Evolutionary conservation across 1,139 yeast genomes (phyloP).

Genomic region (Suhomyces yuchorum): DNA sequence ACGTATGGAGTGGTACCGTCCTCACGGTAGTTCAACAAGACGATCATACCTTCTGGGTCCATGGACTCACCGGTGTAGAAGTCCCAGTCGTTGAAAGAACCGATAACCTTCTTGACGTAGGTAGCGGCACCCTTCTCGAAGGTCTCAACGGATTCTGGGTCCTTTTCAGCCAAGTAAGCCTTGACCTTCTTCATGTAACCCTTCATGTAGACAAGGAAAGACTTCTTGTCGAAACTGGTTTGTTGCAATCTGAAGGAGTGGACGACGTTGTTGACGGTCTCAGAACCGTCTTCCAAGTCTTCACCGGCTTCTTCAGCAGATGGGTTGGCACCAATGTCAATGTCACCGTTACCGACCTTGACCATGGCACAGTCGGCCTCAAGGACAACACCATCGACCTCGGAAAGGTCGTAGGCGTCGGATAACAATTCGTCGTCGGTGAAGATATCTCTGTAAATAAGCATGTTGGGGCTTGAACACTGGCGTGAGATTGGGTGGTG

Average conservation of each 20-base stretch:
- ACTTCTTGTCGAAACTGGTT: slow-evolving; percentile 96
- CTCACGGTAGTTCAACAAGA: slow-evolving; percentile 98
- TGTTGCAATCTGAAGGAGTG: slow-evolving; percentile 97
- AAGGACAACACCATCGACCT: slow-evolving; percentile 87
- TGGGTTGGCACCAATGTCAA: slow-evolving; percentile 99
- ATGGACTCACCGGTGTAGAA: slow-evolving; percentile 99
- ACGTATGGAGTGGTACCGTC: slow-evolving; percentile 98
- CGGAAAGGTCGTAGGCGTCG: slow-evolving; percentile 89
- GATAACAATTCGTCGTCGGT: slow-evolving; percentile 96
- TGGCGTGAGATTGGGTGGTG: not conserved
- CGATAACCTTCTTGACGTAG: slow-evolving; percentile 93
- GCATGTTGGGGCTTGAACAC: slow-evolving; percentile 29
- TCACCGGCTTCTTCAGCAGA: slow-evolving; percentile 94
- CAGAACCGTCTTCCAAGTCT: slow-evolving; percentile 75
- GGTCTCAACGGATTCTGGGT: slow-evolving; percentile 82
- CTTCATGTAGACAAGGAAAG: slow-evolving; percentile 92
- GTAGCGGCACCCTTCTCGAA: slow-evolving; percentile 97
- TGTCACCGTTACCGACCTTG: slow-evolving; percentile 83
- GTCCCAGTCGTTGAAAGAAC: slow-evolving; percentile 97
- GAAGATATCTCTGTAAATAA: slow-evolving; percentile 67
- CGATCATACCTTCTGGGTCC: slow-evolving; percentile 99
- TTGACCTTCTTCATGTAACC: slow-evolving; percentile 97
- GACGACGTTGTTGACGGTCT: slow-evolving; percentile 95
- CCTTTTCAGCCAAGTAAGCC: slow-evolving; percentile 80
- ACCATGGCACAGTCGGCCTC: slow-evolving; percentile 97